Conservation (phyloP, 2,329 filamentous ascomycete species). For the Cercospora sojina region DNA sequence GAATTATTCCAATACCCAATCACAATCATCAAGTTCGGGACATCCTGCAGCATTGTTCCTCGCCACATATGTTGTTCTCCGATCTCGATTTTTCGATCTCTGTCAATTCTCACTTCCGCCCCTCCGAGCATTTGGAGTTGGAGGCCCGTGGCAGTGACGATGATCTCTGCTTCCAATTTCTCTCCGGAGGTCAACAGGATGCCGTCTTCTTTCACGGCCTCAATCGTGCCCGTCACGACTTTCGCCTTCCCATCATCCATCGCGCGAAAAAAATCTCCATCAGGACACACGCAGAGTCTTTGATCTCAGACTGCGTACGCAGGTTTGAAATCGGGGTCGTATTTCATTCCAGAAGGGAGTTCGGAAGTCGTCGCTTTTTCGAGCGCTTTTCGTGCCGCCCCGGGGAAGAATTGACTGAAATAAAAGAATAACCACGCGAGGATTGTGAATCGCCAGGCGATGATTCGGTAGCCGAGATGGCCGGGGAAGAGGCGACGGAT, state of each 20-base stretch:
- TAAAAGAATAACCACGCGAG: slow-evolving; percentile 6
- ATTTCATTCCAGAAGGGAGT: background rate
- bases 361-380: background rate
- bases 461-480: background rate
- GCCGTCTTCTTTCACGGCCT: slow-evolving; percentile 46
- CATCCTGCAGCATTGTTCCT: slow-evolving; percentile 56
- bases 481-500: background rate
- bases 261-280: slow-evolving; percentile 54
- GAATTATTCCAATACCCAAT: slow-evolving; percentile 8
- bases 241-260: slow-evolving; percentile 46
- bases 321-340: slow-evolving; percentile 47
- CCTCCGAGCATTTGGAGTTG: slow-evolving; percentile 2
- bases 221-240: slow-evolving; percentile 54
- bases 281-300: slow-evolving; percentile 63
- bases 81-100: slow-evolving; percentile 47
- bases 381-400: background rate
- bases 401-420: slow-evolving; percentile 1
- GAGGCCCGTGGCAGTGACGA: slow-evolving; percentile 63
- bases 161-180: slow-evolving; percentile 51
- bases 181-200: slow-evolving; percentile 48
- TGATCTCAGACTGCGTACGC: slow-evolving; percentile 60
- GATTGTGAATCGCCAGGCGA: slow-evolving; percentile 2
- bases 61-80: slow-evolving; percentile 57
- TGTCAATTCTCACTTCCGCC: background rate
- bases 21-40: slow-evolving; percentile 52